phyloP scores from a whole-genome alignment of 2,329 filamentous ascomycete genomes.

The Apiospora kogelbergensis region DNA sequence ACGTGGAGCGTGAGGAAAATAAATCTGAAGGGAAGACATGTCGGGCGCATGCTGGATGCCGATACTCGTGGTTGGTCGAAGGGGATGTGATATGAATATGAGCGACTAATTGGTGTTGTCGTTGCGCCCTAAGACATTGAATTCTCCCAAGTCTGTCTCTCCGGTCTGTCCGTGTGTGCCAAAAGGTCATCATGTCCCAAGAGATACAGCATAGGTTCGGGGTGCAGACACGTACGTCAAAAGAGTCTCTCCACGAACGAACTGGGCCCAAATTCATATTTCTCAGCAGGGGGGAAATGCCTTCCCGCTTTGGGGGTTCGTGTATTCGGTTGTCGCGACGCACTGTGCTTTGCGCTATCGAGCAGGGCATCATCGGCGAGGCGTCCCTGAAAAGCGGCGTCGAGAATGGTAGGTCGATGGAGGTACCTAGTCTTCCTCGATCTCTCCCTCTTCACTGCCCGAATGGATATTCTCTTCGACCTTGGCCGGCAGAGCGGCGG shows the following conservation, averaged over 20 bases:
- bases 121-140: not conserved
- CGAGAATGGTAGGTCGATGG: not conserved
- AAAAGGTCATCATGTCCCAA: conserved; percentile 11
- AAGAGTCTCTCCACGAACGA: conserved; percentile 5
- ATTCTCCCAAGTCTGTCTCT: not conserved
- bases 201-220: not conserved
- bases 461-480: conserved; percentile 69
- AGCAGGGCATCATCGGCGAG: not conserved
- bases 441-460: conserved; percentile 96
- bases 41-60: not conserved
- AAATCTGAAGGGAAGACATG: not conserved
- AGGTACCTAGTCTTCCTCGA: conserved; percentile 70
- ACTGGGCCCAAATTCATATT: not conserved
- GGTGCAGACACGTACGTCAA: conserved; percentile 12
- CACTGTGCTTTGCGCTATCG: not conserved
- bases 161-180: not conserved
- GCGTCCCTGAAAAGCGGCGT: not conserved
- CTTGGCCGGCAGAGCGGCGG: conserved; percentile 29
- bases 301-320: not conserved
- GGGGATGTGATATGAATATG: not conserved
- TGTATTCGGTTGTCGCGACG: not conserved
- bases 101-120: not conserved
- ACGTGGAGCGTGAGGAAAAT: not conserved
- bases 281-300: not conserved
- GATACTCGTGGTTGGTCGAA: not conserved